Evolutionary conservation across 106 monocot genomes (phyloP).

Genomic region (Amphibolis antarctica): DNA sequence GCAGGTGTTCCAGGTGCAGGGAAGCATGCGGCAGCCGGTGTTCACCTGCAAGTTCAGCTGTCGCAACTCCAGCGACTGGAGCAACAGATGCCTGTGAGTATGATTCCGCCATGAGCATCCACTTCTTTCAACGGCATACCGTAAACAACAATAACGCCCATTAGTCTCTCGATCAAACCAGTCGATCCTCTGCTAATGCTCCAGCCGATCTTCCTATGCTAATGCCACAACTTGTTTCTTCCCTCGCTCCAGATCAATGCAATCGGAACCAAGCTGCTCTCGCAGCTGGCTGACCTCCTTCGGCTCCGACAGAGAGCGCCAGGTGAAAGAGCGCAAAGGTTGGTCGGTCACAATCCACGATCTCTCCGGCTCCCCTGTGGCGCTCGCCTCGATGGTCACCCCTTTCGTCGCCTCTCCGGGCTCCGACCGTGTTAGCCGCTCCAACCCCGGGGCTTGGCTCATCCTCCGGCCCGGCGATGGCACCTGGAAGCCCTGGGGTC

Average conservation of each 20-base stretch:
- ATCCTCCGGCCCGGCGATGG: constrained; percentile 72
- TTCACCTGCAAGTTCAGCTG: constrained; percentile 90
- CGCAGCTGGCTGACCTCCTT: constrained; percentile 49
- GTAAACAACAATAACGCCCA: too few species aligned
- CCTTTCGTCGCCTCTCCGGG: constrained; percentile 91
- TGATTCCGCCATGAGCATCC: too few species aligned
- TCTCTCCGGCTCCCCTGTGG: constrained; percentile 82
- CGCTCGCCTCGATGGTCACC: constrained; percentile 86
- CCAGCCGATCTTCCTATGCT: too few species aligned
- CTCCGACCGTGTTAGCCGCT: constrained; percentile 77
- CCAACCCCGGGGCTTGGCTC: constrained; percentile 94
- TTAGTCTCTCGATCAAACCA: too few species aligned
- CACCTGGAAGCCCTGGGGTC: constrained; percentile 96
- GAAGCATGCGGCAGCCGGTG: constrained; percentile 61
- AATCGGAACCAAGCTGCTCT: constrained; percentile 21
- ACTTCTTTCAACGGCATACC: too few species aligned
- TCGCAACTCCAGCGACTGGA: constrained; percentile 36
- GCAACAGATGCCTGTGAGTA: constrained; percentile 43
- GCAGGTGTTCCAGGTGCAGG: constrained; percentile 76
- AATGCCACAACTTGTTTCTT: too few species aligned
- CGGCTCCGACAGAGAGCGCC: constrained; percentile 50
- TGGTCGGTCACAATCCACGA: constrained; percentile 95
- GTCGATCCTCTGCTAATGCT: too few species aligned
- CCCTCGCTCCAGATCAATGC: constrained; percentile 31
- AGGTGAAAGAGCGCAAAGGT: constrained; percentile 74